Base-by-base conservation (phyloP, 2,329 filamentous ascomycete genomes). In the Biscogniauxia mediterranea region DNA sequence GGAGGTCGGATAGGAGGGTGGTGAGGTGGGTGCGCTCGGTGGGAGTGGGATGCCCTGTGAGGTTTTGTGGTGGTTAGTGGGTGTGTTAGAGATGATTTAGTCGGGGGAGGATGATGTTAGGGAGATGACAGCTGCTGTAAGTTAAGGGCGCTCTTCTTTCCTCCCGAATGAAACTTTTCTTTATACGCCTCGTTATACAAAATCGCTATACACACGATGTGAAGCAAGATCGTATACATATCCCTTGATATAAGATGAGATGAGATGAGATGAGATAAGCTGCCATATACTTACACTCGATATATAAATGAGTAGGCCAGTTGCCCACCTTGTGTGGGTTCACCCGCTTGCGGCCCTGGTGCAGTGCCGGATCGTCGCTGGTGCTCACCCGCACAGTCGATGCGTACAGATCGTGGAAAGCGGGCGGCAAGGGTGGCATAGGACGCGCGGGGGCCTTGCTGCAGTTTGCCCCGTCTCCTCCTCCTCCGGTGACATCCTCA, bases 301-400 rank as follows among this genome's bases (percentile, higher is more conserved):
- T 81, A 75, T 96, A 98, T 53, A 98, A 74, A 76, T 98, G 94
- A 38, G 89, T 92, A 1, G 94, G 92, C 95, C 95, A 99, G 75
- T 93, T 92, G 62, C 95, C 95, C 61, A 88, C 85, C 25, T 94
- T 81, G 76, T 99, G 95, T 23, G 94, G 93, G 55, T 87, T 90
- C 60, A 89, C 85, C 51, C 95, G 86, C 72, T 89, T 92, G 53
- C 94, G 88, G 58, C 95, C 95, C 32, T 89, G 90, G 75, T 99
- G 95, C 61, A 98, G 81, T 62, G 83, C 82, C 0, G 94, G 93
- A 72, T 97, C 90, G 76, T 98, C 95, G 68, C 81, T 83, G 50
- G 89, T 89, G 75, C 90, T 91, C 64, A 90, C 81, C 64, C 94
- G 87, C 56, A 91, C 88, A 50, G 88, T 91, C 11, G 91, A 89